Evolutionary conservation across 106 monocot genomes (phyloP).

Genomic region (Platanthera zijinensis): DNA sequence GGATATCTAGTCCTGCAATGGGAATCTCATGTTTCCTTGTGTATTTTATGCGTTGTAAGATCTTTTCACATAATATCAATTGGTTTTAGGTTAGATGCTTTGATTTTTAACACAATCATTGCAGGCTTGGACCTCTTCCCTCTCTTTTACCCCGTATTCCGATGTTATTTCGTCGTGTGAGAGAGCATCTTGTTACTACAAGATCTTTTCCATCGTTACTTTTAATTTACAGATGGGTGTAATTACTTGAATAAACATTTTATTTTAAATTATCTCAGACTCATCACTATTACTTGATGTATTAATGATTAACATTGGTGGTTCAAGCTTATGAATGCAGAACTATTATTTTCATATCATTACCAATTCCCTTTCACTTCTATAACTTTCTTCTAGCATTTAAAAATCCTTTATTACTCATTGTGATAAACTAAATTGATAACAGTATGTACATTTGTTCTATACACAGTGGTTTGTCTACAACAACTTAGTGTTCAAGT

Average conservation of each 20-base stretch:
- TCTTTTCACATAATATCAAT: not conserved
- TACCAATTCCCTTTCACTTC: not conserved
- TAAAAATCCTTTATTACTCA: not conserved
- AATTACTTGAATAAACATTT: too few relatives aligned
- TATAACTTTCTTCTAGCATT: not conserved
- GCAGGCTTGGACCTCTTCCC: not conserved
- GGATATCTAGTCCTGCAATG: too few relatives aligned
- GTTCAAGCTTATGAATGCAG: not conserved
- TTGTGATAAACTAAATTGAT: not conserved
- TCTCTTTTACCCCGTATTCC: too few relatives aligned
- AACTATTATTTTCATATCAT: not conserved
- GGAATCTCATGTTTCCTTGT: not conserved
- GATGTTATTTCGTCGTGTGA: too few relatives aligned
- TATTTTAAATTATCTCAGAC: too few relatives aligned
- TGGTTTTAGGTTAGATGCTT: not conserved
- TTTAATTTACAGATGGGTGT: too few relatives aligned
- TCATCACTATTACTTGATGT: not conserved
- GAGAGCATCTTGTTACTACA: too few relatives aligned
- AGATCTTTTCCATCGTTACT: too few relatives aligned
- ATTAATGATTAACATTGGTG: not conserved
- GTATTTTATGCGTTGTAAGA: not conserved
- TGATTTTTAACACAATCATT: not conserved
- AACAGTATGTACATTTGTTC: constrained; percentile 6
- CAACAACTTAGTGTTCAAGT: constrained; percentile 38
- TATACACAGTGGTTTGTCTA: constrained; percentile 78